These are phyloP conservation scores for Stemphylium beticola DNA, from an alignment of 2,329 filamentous ascomycete species.

Conservation along the genomic window DNA sequence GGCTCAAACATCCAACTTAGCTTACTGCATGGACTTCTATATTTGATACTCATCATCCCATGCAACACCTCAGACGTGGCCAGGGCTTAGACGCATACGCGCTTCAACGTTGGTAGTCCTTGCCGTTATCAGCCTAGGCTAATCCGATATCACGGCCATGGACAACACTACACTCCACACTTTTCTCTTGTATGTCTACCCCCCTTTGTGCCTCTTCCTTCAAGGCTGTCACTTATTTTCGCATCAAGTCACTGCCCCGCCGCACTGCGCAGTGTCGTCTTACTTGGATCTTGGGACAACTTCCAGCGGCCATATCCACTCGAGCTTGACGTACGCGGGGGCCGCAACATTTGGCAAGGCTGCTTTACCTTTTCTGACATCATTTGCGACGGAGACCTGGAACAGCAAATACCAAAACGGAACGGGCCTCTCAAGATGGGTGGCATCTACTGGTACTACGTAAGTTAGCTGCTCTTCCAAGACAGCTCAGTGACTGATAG, in stretches of 20 bases:
- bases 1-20: conserved; percentile 33
- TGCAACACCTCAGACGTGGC: conserved; percentile 23
- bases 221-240: conserved; percentile 28
- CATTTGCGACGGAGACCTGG: conserved; percentile 74
- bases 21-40: conserved; percentile 37
- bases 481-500: conserved; percentile 16
- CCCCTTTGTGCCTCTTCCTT: conserved; percentile 21
- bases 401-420: conserved; percentile 61
- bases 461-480: conserved; percentile 55
- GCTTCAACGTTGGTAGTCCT: conserved; percentile 33
- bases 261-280: conserved; percentile 71
- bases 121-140: conserved; percentile 37
- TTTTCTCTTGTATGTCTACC: conserved; percentile 56
- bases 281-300: conserved; percentile 96
- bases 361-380: conserved; percentile 88
- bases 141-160: conserved; percentile 38
- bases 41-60: conserved; percentile 33
- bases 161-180: conserved; percentile 68
- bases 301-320: conserved; percentile 80
- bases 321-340: conserved; percentile 78
- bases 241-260: conserved; percentile 42
- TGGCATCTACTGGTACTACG: conserved; percentile 93
- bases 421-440: conserved; percentile 89
- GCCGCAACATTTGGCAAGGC: conserved; percentile 80
- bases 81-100: conserved; percentile 34